Evolutionary conservation across 1,284 basidiomycete genomes (phyloP), one percentile per base, ranked within the genome.

Genomic region (Cronartium ribicola): DNA sequence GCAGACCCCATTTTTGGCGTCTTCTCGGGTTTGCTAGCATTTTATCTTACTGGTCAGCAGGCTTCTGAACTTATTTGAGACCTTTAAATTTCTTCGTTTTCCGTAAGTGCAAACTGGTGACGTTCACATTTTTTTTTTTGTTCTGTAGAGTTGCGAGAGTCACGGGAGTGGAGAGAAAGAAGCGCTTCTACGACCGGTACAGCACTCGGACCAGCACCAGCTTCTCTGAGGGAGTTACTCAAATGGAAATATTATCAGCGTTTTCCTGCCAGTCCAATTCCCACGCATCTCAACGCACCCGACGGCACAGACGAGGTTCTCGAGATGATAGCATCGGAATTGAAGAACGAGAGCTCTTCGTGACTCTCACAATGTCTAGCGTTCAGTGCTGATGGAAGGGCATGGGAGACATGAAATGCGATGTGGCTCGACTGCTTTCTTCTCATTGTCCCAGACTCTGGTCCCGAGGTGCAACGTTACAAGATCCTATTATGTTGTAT

Each of bases 11-110:
- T 55, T 29, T 55, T 55, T 55, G 51, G 51, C 51, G 51, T 55
- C n/a, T 55, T 55, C 51, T 55, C 51, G n/a, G 51, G 51, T 55
- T 55, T 55, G n/a, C 51, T 55, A 55, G 51, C 51, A 55, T 55
- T 55, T 55, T n/a, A 55, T 55, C 17, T 55, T 3, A 55, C 51
- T n/a, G 51, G 51, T 55, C n/a, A 55, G 51, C 17, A 55, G 51
- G 5, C 5, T 6, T 51, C 11, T 51, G 48, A 14, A 29, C 29
- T 29, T 29, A 29, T 29, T 29, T 29, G 29, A 29, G 29, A 29
- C 29, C 29, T 29, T 29, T 29, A 29, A 29, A 29, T 29, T 29
- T 29, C 29, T 29, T 29, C 29, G 29, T 29, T 29, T 29, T 29
- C 2, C 29, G 29, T 29, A 29, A 29, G 2, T 29, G 29, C 29